A percentile compares a stretch with the other conserved stretches of the same genome.
Evolutionary conservation across 768 basidiomycete genomes (phyloP).

Genomic region (Gymnopilus junonius): DNA sequence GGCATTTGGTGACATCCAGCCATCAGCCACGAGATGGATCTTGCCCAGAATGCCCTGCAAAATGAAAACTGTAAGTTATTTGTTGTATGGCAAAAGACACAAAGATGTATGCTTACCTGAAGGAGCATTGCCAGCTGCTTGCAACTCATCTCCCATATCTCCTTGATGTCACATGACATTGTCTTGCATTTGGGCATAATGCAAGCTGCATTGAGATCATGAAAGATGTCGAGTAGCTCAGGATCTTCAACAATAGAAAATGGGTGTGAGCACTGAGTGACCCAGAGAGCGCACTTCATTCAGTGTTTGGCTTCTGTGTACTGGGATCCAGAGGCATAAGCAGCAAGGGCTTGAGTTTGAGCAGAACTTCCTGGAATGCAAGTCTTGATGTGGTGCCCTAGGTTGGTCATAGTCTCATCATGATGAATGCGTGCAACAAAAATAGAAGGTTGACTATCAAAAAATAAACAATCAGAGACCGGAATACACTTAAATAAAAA

Average conservation of each 20-base stretch:
- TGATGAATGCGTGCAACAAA: slow-evolving; percentile 18
- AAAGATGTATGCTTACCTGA: background rate
- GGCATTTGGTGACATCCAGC: slow-evolving; percentile 19
- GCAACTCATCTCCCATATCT: slow-evolving; percentile 26
- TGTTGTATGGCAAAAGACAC: background rate
- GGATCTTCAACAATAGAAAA: slow-evolving; percentile 39
- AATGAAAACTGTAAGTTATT: background rate
- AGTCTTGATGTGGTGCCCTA: slow-evolving; percentile 15
- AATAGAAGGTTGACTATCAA: slow-evolving; percentile 7
- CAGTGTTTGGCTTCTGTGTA: slow-evolving; percentile 20
- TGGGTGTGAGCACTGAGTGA: slow-evolving; percentile 35
- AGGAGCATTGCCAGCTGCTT: slow-evolving; percentile 27
- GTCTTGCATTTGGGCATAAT: slow-evolving; percentile 33
- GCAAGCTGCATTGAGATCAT: slow-evolving; percentile 34
- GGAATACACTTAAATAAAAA: background rate
- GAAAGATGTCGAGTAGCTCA: slow-evolving; percentile 26
- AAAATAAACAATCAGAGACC: slow-evolving; percentile 5
- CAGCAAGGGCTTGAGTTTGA: slow-evolving; percentile 4
- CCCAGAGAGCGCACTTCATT: slow-evolving; percentile 40
- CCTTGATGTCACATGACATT: slow-evolving; percentile 33
- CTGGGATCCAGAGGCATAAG: slow-evolving; percentile 16
- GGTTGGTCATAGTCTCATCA: slow-evolving; percentile 26
- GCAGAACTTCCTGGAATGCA: slow-evolving; percentile 15
- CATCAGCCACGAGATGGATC: slow-evolving; percentile 25
- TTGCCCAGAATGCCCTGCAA: slow-evolving; percentile 21